Conservation (phyloP, 169 alveolate species). For the Cryptosporidium canis region DNA sequence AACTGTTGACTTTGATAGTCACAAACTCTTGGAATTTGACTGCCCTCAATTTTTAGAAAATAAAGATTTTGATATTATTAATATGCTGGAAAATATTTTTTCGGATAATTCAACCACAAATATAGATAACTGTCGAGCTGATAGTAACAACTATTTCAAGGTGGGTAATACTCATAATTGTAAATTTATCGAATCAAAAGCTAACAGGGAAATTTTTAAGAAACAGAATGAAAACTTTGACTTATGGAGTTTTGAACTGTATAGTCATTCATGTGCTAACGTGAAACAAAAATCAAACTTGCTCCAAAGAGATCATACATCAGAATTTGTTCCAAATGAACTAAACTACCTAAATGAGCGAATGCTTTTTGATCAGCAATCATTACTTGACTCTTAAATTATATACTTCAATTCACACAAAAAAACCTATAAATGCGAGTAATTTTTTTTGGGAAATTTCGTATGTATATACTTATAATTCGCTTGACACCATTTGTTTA, state of each 20-base stretch:
- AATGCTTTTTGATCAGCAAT: background rate
- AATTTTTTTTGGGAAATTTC: background rate
- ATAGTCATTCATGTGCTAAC: background rate
- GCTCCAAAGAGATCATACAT: background rate
- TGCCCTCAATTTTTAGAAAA: conserved; percentile 15
- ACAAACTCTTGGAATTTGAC: conserved; percentile 12
- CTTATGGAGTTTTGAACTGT: conserved; percentile 11
- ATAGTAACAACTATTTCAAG: background rate
- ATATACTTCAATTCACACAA: background rate
- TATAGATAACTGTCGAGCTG: background rate
- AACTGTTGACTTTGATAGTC: background rate
- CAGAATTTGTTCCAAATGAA: background rate
- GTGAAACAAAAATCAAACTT: background rate
- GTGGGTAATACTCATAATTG: background rate
- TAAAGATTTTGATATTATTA: conserved; percentile 35
- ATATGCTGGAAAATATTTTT: conserved; percentile 25
- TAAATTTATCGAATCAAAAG: background rate
- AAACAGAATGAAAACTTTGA: background rate
- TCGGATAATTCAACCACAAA: conserved; percentile 15
- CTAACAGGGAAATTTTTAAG: background rate
- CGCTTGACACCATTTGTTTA: no score
- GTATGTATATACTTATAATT: background rate
- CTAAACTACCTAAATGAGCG: background rate
- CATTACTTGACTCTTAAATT: background rate
- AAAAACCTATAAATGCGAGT: background rate